These are phyloP conservation scores for Chlamydomonas schloesseri DNA, from an alignment of 139 green algal species.

Conservation along the genomic window DNA sequence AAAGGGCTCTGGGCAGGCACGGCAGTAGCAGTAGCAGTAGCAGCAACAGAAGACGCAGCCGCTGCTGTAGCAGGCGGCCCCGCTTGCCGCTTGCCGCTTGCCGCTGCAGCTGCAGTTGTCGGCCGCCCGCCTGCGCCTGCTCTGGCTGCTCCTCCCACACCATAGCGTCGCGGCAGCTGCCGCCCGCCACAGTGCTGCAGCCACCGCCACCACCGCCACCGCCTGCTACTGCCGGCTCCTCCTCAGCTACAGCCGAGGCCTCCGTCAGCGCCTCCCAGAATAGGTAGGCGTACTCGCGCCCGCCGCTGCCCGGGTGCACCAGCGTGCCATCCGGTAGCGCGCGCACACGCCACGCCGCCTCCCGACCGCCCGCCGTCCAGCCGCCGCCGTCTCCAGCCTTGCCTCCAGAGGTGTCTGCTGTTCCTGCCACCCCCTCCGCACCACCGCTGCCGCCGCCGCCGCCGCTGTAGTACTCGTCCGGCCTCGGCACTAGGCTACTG, in stretches of 20 bases:
- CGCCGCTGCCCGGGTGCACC: neutral
- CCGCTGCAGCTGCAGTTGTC: too few species aligned
- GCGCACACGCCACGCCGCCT: neutral
- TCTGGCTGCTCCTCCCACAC: too few species aligned
- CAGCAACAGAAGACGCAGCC: neutral
- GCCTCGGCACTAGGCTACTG: conserved; percentile 29
- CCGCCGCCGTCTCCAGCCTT: too few species aligned
- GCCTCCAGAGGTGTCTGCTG: too few species aligned
- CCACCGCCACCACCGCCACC: too few species aligned
- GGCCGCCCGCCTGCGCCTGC: too few species aligned
- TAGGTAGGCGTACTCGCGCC: conserved; percentile 16
- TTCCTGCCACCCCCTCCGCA: too few species aligned
- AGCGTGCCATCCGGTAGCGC: conserved; percentile 1
- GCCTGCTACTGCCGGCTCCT: too few species aligned
- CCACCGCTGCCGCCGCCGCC: neutral
- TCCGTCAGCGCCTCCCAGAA: conserved; percentile 17
- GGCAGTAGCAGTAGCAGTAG: neutral
- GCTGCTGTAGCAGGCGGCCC: neutral
- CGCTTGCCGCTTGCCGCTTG: too few species aligned
- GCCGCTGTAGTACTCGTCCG: neutral
- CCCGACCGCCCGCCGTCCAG: neutral
- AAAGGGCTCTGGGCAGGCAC: neutral
- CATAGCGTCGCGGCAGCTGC: too few species aligned
- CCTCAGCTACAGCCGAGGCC: neutral
- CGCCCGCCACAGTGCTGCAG: too few species aligned